Conservation (phyloP, 495 filamentous ascomycete species). For the Talaromyces ruber region DNA sequence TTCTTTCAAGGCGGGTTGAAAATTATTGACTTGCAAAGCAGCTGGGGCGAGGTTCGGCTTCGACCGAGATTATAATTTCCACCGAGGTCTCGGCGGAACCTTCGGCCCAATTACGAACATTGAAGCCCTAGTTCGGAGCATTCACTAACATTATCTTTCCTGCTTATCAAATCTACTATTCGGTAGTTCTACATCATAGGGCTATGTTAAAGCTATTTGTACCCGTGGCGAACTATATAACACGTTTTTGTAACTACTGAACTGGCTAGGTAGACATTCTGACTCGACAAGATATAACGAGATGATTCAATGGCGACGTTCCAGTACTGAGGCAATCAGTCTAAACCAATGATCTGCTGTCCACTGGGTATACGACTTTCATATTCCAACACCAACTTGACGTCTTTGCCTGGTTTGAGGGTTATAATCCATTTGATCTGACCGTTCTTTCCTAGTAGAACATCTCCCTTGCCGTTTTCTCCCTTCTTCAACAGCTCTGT, state of each 20-base stretch:
- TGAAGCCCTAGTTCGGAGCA: neutral
- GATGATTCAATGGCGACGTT: neutral
- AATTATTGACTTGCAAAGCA: neutral
- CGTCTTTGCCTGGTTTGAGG: slow-evolving; percentile 47
- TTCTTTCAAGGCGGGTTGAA: neutral
- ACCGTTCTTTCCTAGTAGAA: slow-evolving; percentile 44
- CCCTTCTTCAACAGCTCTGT: slow-evolving; percentile 7
- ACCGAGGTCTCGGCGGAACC: neutral
- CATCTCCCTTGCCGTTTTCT: slow-evolving; percentile 11
- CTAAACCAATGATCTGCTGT: slow-evolving; percentile 29
- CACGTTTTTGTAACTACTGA: neutral
- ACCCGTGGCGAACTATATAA: no score
- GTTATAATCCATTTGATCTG: slow-evolving; percentile 53
- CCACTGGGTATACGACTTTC: slow-evolving; percentile 46
- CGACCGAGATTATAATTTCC: neutral
- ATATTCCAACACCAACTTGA: slow-evolving; percentile 54
- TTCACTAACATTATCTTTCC: no score
- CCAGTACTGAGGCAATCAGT: neutral
- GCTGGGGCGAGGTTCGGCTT: neutral
- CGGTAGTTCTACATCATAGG: no score
- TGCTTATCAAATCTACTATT: no score
- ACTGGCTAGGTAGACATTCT: neutral
- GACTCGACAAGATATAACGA: neutral
- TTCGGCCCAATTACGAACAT: neutral
- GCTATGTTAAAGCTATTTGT: no score